phyloP scores from a whole-genome alignment of 2,329 filamentous ascomycete genomes.

The Colletotrichum nymphaeae region DNA sequence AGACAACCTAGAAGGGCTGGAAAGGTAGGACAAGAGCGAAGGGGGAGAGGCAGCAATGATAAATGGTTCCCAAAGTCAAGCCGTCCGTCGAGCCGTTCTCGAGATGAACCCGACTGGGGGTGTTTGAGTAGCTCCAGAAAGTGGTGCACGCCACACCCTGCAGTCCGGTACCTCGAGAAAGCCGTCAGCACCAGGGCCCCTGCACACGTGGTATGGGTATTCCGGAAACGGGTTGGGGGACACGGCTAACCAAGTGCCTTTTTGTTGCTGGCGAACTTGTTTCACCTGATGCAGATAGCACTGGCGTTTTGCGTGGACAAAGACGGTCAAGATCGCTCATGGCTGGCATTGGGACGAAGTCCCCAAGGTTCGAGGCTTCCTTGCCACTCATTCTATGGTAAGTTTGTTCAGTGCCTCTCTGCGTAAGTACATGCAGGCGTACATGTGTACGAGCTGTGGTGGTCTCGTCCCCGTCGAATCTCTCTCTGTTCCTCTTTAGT shows the following conservation, averaged over 20 bases:
- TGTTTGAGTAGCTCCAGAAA: slow-evolving; percentile 9
- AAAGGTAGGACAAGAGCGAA: background rate
- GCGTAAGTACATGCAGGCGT: background rate
- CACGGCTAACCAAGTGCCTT: background rate
- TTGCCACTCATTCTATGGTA: background rate
- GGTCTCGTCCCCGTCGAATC: background rate
- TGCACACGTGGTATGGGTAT: slow-evolving; percentile 27
- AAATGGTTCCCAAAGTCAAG: slow-evolving; percentile 9
- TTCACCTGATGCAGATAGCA: slow-evolving; percentile 17
- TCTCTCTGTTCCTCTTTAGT: background rate
- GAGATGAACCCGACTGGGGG: slow-evolving; percentile 26
- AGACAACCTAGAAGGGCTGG: background rate
- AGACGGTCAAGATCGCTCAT: background rate
- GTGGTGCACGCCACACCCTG: slow-evolving; percentile 18
- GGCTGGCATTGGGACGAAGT: background rate
- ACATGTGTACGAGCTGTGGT: background rate
- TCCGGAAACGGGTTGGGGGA: slow-evolving; percentile 22
- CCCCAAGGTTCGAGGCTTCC: background rate
- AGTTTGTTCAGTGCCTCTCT: background rate
- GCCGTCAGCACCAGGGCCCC: slow-evolving; percentile 17
- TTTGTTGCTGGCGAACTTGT: slow-evolving; percentile 5
- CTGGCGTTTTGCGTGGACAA: background rate
- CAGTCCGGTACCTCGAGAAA: slow-evolving; percentile 15
- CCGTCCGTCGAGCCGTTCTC: background rate
- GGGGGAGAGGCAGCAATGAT: background rate